Evolutionary conservation across 331 rosid genomes (phyloP).

Genomic region (Dryas integrifolia): DNA sequence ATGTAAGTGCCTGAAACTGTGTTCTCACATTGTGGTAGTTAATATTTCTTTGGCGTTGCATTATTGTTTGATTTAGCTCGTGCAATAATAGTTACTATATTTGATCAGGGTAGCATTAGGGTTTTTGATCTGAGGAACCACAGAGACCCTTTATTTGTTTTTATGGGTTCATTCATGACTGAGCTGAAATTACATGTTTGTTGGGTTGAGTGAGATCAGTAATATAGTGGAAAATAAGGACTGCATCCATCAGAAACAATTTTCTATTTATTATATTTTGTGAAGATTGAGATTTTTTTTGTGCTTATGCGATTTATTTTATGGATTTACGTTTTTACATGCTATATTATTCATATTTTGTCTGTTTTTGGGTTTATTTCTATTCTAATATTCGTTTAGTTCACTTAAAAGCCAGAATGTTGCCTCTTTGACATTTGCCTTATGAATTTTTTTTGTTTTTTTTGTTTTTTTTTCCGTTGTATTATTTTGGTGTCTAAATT

Average conservation of each 20-base stretch:
- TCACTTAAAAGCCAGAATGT: constrained; percentile 1
- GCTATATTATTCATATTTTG: not conserved
- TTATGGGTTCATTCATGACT: not conserved
- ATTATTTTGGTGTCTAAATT: not conserved
- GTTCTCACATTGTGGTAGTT: not conserved
- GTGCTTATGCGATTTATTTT: not conserved
- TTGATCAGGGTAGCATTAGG: constrained; percentile 20
- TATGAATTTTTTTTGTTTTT: not conserved
- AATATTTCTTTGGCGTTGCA: not conserved
- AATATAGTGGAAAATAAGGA: constrained; percentile 2
- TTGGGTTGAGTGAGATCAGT: constrained; percentile 16
- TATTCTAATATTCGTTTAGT: not conserved
- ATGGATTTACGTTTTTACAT: not conserved
- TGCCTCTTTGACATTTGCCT: not conserved
- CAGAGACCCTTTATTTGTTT: not conserved
- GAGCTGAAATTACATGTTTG: constrained; percentile 17
- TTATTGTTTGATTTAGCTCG: not conserved
- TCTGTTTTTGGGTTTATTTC: not conserved
- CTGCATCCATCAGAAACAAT: constrained; percentile 5
- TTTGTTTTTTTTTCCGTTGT: not conserved
- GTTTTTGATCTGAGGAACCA: constrained; percentile 15
- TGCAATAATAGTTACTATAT: not conserved
- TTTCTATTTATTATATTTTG: not conserved
- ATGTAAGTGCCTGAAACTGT: constrained; percentile 18
- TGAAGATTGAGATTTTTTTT: constrained; percentile 7